Evolutionary conservation across 805 yeast genomes (phyloP).

Genomic region (Ogataea ganodermae): DNA sequence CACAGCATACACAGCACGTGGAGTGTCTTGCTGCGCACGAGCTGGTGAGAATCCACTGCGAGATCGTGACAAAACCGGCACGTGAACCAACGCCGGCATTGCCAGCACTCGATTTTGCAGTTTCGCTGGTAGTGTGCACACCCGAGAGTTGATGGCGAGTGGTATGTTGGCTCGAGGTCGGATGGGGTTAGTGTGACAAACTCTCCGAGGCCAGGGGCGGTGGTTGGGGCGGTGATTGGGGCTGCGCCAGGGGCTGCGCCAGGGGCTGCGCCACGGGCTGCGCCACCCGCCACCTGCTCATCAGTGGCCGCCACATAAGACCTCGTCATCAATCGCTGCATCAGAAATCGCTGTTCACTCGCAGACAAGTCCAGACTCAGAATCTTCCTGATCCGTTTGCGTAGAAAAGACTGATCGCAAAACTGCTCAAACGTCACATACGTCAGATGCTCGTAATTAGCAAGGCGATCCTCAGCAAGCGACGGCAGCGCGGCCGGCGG

Average conservation of each 20-base stretch:
- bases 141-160: constrained; percentile 55
- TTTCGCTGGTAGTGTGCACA: constrained; percentile 82
- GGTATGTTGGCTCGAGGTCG: constrained; percentile 52
- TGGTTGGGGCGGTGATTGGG: no score
- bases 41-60: constrained; percentile 53
- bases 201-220: neutral
- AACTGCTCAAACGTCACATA: constrained; percentile 36
- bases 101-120: constrained; percentile 80
- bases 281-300: neutral
- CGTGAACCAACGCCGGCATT: constrained; percentile 71
- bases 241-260: no score
- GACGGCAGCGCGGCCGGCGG: constrained; percentile 3
- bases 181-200: constrained; percentile 45
- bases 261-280: neutral
- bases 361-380: constrained; percentile 43
- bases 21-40: constrained; percentile 58
- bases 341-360: constrained; percentile 48
- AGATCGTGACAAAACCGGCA: constrained; percentile 87
- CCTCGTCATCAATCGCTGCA: constrained; percentile 70
- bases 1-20: constrained; percentile 84
- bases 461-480: constrained; percentile 12
- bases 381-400: constrained; percentile 52
- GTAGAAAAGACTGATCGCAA: constrained; percentile 39
- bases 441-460: constrained; percentile 32
- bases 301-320: constrained; percentile 48